These are phyloP conservation scores for Colletotrichum karsti DNA, from an alignment of 2,329 filamentous ascomycete genomes.

Conservation along the genomic window DNA sequence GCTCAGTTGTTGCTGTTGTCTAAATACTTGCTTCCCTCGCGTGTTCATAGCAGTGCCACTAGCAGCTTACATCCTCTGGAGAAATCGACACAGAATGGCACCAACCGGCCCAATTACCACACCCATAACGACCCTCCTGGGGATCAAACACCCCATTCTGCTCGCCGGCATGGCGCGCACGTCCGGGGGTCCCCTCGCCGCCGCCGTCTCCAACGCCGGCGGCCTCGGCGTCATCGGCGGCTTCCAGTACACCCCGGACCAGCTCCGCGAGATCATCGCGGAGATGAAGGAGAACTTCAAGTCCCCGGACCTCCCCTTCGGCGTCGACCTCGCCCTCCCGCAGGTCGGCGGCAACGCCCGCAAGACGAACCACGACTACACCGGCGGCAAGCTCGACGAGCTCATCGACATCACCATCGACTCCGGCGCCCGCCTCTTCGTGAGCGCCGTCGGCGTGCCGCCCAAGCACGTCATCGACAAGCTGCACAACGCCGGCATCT, in stretches of 20 bases:
- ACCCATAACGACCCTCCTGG: conserved; percentile 79
- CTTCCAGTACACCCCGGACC: conserved; percentile 75
- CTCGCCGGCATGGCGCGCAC: conserved; percentile 94
- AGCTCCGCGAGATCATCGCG: conserved; percentile 82
- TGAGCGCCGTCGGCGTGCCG: conserved; percentile 88
- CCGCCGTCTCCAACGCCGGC: conserved; percentile 88
- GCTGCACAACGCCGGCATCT: conserved; percentile 80
- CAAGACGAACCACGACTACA: conserved; percentile 97
- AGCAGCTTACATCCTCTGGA: not conserved
- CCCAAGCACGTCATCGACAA: conserved; percentile 76
- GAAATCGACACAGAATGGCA: conserved; percentile 43
- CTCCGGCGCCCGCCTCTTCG: conserved; percentile 85
- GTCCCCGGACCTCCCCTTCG: conserved; percentile 79
- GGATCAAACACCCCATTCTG: conserved; percentile 87
- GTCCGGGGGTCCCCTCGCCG: conserved; percentile 80
- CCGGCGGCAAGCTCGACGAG: conserved; percentile 85
- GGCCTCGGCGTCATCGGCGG: conserved; percentile 81
- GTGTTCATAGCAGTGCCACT: not conserved
- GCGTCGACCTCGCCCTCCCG: conserved; percentile 89
- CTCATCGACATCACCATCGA: conserved; percentile 87
- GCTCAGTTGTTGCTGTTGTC: not conserved
- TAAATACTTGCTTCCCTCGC: not conserved
- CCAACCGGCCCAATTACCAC: conserved; percentile 70
- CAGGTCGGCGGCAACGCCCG: conserved; percentile 86
- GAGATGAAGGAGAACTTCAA: conserved; percentile 82